These are phyloP conservation scores for Triadica sebifera DNA, from an alignment of 345 rosid species.

Conservation along the genomic window DNA sequence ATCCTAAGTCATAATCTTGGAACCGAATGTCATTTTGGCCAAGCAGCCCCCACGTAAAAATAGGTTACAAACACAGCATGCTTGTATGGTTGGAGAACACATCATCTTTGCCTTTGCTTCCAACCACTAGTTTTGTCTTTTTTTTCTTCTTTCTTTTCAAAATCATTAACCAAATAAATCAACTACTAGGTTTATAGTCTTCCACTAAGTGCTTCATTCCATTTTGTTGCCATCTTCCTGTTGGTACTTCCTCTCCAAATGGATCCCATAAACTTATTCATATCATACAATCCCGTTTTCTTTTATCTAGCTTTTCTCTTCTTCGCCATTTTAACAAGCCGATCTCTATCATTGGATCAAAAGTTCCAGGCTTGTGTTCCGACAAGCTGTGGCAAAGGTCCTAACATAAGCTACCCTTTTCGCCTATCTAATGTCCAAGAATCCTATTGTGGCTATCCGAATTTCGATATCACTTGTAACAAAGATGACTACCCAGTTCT, in stretches of 20 bases:
- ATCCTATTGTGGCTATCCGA: slow-evolving; percentile 50
- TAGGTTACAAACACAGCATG: neutral
- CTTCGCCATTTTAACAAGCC: neutral
- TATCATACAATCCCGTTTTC: neutral
- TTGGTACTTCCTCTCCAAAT: slow-evolving; percentile 21
- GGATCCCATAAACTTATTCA: neutral
- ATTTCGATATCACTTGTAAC: slow-evolving; percentile 44
- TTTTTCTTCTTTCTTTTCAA: neutral
- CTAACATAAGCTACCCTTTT: slow-evolving; percentile 49
- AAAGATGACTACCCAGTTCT: slow-evolving; percentile 35
- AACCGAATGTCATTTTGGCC: neutral
- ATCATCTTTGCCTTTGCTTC: slow-evolving; percentile 11
- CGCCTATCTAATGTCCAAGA: slow-evolving; percentile 40
- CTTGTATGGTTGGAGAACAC: neutral
- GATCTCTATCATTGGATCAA: neutral
- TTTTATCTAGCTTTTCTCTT: neutral
- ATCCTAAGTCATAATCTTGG: too few species aligned
- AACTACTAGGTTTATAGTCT: too few species aligned
- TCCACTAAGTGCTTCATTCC: slow-evolving; percentile 12
- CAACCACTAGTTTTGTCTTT: neutral
- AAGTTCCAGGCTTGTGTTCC: slow-evolving; percentile 35
- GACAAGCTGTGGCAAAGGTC: slow-evolving; percentile 44
- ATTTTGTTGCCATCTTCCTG: slow-evolving; percentile 22
- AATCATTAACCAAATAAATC: slow-evolving; percentile 6
- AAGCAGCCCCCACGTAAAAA: neutral